Evolutionary conservation across 163 green algal species (phyloP).

Genomic region (Chloromonas sp.): DNA sequence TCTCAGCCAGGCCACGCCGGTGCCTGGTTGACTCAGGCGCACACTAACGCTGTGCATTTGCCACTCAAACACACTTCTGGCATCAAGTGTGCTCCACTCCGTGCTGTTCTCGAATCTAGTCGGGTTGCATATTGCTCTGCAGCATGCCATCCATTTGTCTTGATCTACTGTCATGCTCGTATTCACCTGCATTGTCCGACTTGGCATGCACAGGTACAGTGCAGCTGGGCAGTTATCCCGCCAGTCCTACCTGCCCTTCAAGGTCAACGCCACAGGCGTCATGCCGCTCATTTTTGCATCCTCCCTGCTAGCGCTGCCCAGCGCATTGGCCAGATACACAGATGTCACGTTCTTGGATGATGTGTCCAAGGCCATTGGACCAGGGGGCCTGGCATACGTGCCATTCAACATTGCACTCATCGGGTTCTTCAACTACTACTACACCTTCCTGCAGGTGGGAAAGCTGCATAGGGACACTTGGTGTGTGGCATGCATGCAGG

Average conservation of each 20-base stretch:
- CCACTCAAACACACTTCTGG: too few species aligned
- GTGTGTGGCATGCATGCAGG: too few species aligned
- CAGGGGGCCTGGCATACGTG: slow-evolving; percentile 71
- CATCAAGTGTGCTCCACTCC: too few species aligned
- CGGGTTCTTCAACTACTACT: slow-evolving; percentile 98
- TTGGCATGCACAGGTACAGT: slow-evolving; percentile 24
- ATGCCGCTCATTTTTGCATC: slow-evolving; percentile 98
- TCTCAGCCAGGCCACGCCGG: too few species aligned
- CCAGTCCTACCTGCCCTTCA: slow-evolving; percentile 95
- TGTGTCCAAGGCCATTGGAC: slow-evolving; percentile 44
- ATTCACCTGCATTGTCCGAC: too few species aligned
- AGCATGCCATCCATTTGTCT: too few species aligned
- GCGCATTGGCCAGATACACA: slow-evolving; percentile 71
- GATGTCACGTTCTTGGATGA: slow-evolving; percentile 3
- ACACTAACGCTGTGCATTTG: too few species aligned
- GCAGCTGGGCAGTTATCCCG: slow-evolving; percentile 56
- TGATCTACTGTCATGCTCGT: too few species aligned
- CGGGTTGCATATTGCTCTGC: too few species aligned
- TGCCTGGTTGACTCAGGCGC: too few species aligned
- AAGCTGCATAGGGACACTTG: too few species aligned
- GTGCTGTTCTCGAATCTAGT: too few species aligned
- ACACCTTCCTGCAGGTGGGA: slow-evolving; percentile 91
- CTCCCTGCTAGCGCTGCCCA: slow-evolving; percentile 81
- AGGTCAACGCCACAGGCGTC: slow-evolving; percentile 92
- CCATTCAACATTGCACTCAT: slow-evolving; percentile 89